These are phyloP conservation scores for Botrytis sinoallii DNA, from an alignment of 2,329 filamentous ascomycete species.

Conservation along the genomic window DNA sequence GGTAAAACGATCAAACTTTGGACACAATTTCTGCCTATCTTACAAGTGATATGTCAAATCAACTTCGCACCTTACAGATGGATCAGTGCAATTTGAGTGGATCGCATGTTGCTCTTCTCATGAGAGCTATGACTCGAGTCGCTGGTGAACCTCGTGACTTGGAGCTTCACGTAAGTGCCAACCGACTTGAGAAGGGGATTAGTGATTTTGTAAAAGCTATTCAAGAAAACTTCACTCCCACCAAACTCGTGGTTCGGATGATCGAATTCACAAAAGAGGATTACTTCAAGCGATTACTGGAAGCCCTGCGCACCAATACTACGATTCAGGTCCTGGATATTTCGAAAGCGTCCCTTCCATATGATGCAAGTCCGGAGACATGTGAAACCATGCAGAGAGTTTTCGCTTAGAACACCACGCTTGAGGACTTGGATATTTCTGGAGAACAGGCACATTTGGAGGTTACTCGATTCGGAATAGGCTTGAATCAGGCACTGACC, in stretches of 20 bases:
- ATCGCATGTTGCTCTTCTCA: slow-evolving; percentile 60
- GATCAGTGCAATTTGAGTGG: slow-evolving; percentile 66
- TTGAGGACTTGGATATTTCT: slow-evolving; percentile 66
- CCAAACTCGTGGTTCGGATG: slow-evolving; percentile 63
- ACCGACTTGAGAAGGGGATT: slow-evolving; percentile 49
- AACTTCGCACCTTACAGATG: slow-evolving; percentile 58
- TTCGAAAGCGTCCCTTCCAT: slow-evolving; percentile 66
- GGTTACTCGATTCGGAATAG: slow-evolving; percentile 64
- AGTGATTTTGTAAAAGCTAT: slow-evolving; percentile 52
- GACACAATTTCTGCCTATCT: slow-evolving; percentile 65
- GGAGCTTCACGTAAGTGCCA: slow-evolving; percentile 62
- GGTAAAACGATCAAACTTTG: slow-evolving; percentile 61
- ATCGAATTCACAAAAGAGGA: slow-evolving; percentile 53
- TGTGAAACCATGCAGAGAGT: slow-evolving; percentile 60
- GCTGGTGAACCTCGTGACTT: slow-evolving; percentile 52
- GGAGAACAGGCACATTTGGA: slow-evolving; percentile 71
- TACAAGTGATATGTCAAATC: slow-evolving; percentile 55
- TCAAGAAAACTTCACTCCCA: slow-evolving; percentile 52
- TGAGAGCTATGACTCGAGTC: slow-evolving; percentile 58
- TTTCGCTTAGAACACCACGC: slow-evolving; percentile 64
- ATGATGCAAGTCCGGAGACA: slow-evolving; percentile 65
- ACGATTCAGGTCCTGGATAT: slow-evolving; percentile 65
- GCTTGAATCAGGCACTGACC: slow-evolving; percentile 62
- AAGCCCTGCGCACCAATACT: slow-evolving; percentile 59
- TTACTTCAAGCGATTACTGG: slow-evolving; percentile 57